A percentile compares a stretch with the other conserved stretches of the same genome.
These are phyloP conservation scores for Boechera divaricarpa DNA, from an alignment of 345 rosid genomes.

Conservation along the genomic window DNA sequence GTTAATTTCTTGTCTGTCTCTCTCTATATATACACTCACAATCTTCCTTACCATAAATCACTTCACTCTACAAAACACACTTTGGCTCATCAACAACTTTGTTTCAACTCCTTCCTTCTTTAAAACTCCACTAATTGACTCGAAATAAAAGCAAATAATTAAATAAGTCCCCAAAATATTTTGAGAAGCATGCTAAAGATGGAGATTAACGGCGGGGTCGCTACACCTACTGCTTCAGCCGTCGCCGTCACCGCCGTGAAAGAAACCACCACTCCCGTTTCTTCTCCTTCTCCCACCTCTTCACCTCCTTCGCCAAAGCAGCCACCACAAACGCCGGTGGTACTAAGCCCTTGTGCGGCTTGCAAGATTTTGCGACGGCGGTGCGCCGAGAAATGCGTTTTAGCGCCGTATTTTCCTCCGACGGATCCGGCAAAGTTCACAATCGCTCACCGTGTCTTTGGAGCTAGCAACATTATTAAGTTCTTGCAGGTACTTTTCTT, in stretches of 20 bases:
- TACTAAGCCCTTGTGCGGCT: slow-evolving; percentile 88
- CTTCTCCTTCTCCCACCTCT: slow-evolving; percentile 54
- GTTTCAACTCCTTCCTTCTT: slow-evolving; percentile 15
- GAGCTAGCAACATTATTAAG: slow-evolving; percentile 95
- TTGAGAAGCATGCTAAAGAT: slow-evolving; percentile 44
- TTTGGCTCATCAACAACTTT: slow-evolving; percentile 5
- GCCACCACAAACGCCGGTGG: slow-evolving; percentile 48
- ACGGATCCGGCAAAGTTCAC: slow-evolving; percentile 88
- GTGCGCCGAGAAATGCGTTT: slow-evolving; percentile 81
- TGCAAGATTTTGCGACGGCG: slow-evolving; percentile 85
- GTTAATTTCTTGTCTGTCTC: slow-evolving; percentile 8
- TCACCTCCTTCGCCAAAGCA: slow-evolving; percentile 40
- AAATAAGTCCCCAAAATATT: background rate
- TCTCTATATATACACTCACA: slow-evolving; percentile 29
- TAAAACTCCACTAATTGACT: slow-evolving; percentile 17
- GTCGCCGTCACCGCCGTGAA: background rate
- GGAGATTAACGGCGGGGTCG: slow-evolving; percentile 46
- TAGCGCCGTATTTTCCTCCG: slow-evolving; percentile 94
- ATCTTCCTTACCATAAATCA: slow-evolving; percentile 34
- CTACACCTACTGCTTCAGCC: slow-evolving; percentile 39
- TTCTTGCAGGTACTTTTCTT: slow-evolving; percentile 69
- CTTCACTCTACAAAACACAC: slow-evolving; percentile 37
- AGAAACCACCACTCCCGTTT: slow-evolving; percentile 29
- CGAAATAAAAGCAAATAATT: background rate
- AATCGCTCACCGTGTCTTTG: slow-evolving; percentile 89